Evolutionary conservation across 2,329 filamentous ascomycete species (phyloP).

Genomic region (Paecilomyces formosus): DNA sequence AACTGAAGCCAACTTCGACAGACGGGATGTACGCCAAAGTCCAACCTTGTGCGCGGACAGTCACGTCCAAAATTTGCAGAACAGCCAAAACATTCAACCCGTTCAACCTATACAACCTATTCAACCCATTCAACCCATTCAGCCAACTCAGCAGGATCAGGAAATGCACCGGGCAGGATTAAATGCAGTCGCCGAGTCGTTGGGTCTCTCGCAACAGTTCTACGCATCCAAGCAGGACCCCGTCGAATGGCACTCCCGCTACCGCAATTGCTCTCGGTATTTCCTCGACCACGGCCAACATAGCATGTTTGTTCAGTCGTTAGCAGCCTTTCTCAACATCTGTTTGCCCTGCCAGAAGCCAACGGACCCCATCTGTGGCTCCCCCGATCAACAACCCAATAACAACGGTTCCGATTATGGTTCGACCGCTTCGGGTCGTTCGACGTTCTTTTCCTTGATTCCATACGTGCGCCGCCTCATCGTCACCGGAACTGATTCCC

Average conservation of each 20-base stretch:
- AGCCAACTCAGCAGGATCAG: not conserved
- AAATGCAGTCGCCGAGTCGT: not conserved
- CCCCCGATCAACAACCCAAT: conserved; percentile 24
- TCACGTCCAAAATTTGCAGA: not conserved
- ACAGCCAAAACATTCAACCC: no score
- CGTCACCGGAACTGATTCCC: conserved; percentile 86
- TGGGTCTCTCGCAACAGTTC: conserved; percentile 6
- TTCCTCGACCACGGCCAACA: conserved; percentile 87
- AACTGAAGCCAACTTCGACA: not conserved
- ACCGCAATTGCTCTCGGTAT: conserved; percentile 76
- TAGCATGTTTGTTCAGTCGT: conserved; percentile 67
- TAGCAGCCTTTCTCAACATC: conserved; percentile 89
- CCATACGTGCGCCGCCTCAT: conserved; percentile 89
- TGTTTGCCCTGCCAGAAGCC: conserved; percentile 73
- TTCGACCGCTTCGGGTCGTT: conserved; percentile 13
- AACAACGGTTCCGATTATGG: conserved; percentile 15
- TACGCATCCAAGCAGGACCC: conserved; percentile 50
- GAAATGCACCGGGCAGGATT: conserved; percentile 1
- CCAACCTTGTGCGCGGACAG: not conserved
- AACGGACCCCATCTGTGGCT: conserved; percentile 31
- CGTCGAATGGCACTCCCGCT: conserved; percentile 84
- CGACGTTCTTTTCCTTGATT: conserved; percentile 56
- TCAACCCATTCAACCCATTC: no score
- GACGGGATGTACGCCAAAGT: not conserved
- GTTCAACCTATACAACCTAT: no score